These are phyloP conservation scores for Leishmania mexicana DNA, from an alignment of 208 protist genomes.

Conservation along the genomic window DNA sequence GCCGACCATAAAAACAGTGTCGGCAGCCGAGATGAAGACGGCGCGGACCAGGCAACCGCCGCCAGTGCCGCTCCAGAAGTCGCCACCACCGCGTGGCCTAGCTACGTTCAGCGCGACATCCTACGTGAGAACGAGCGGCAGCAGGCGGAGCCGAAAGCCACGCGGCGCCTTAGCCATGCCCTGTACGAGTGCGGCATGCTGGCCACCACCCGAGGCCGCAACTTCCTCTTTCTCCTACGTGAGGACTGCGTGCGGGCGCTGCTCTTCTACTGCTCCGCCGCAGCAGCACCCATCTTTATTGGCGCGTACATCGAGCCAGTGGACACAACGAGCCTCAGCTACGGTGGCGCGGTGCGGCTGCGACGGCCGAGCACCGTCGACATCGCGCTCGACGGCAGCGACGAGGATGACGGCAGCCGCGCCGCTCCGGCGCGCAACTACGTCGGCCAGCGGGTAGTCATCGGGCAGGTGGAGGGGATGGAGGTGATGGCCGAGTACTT, in stretches of 20 bases:
- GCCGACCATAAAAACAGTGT: no score
- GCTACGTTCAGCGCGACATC: slow-evolving; percentile 37
- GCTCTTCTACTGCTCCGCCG: slow-evolving; percentile 46
- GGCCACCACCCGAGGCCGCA: slow-evolving; percentile 41
- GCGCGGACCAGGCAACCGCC: not conserved
- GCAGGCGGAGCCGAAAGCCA: slow-evolving; percentile 29
- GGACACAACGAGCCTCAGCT: slow-evolving; percentile 47
- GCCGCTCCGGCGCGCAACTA: not conserved
- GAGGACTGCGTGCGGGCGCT: slow-evolving; percentile 42
- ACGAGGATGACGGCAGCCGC: not conserved
- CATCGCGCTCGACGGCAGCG: not conserved
- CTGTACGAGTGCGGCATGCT: slow-evolving; percentile 50
- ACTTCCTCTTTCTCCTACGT: slow-evolving; percentile 41
- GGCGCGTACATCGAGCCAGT: slow-evolving; percentile 50
- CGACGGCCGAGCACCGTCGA: slow-evolving; percentile 10
- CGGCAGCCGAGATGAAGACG: not conserved
- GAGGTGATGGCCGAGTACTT: slow-evolving; percentile 40
- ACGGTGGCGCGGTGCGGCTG: slow-evolving; percentile 50
- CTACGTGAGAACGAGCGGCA: slow-evolving; percentile 31
- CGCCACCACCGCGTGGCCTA: slow-evolving; percentile 7
- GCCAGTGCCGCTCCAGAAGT: not conserved
- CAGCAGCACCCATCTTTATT: slow-evolving; percentile 47
- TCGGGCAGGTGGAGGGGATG: slow-evolving; percentile 23
- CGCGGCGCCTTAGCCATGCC: slow-evolving; percentile 34
- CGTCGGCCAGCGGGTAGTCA: slow-evolving; percentile 8